Base-by-base conservation (phyloP, 179 eudicot genomes). In the Heliamphora pulchella region DNA sequence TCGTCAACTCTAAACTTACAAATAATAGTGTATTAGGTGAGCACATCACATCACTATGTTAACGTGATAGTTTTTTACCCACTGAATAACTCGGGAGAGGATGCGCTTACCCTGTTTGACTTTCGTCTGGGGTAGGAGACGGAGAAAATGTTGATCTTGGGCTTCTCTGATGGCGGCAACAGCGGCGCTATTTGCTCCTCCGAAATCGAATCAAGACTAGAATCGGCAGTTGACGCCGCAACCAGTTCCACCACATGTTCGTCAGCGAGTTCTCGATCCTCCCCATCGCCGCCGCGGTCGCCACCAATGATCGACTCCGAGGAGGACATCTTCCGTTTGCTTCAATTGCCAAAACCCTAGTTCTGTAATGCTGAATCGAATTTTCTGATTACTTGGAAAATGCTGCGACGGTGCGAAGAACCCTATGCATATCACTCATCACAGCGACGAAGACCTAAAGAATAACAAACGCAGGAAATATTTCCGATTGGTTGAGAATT, bases 101-200 rank as follows among this genome's bases (percentile, higher is more conserved):
- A 31, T 31, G 31, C 31, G 31, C 31, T 43, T 83, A 89, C 92
- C 86, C 76, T 82, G 18, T 20, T 47, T 50, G 85, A 82, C 72
- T 82, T 87, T 22, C 78, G 81, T 39, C 80, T 80, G 61, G 88
- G 85, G 81, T 89, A 83, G 17, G 92, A 82, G 62, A 79, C 75
- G 66, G 92, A 80, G 84, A 89, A 89, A 79, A 89, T 89, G 80
- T 87, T 85, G 83, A 88, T 83, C 80, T 88, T 89, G 64, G 86
- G 89, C 76, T 64, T 89, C 55, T 85, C 84, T 3, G 75, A 69
- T 39, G 83, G 84, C 7, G 70, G 10, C 72, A 87, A 84, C 6
- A 87, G 80, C 77, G 92, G 92, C 1, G 84, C 69, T 20, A 82
- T 85, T 74, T 89, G 88, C 57, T 89, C 86, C 41, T 79, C 78